Evolutionary conservation across 495 filamentous ascomycete species (phyloP).

Genomic region (Xylaria cubensis): DNA sequence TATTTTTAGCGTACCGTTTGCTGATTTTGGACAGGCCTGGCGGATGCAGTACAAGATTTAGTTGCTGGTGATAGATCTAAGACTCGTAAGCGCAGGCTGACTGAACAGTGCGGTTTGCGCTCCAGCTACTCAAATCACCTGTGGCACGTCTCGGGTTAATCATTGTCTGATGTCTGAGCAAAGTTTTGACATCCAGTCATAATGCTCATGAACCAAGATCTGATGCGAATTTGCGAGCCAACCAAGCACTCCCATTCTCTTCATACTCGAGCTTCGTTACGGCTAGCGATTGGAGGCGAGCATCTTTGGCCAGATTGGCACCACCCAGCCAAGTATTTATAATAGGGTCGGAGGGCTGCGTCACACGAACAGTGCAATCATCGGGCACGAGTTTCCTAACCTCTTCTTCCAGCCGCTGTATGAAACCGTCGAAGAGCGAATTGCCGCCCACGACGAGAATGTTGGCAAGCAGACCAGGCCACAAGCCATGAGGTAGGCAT

Average conservation of each 20-base stretch:
- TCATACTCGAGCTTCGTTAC: constrained; percentile 90
- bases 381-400: constrained; percentile 75
- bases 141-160: constrained; percentile 2
- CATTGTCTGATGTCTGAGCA: constrained; percentile 43
- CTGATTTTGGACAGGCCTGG: not conserved
- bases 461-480: constrained; percentile 83
- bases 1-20: not conserved
- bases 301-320: constrained; percentile 73
- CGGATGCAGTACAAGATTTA: not conserved
- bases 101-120: not conserved
- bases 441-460: constrained; percentile 91
- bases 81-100: not conserved
- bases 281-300: constrained; percentile 64
- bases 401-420: constrained; percentile 81
- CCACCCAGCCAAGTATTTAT: constrained; percentile 86
- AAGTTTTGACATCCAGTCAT: constrained; percentile 48
- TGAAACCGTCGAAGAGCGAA: constrained; percentile 77
- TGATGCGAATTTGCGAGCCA: constrained; percentile 70
- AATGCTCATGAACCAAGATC: constrained; percentile 33
- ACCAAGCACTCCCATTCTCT: constrained; percentile 82
- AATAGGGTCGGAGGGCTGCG: constrained; percentile 74
- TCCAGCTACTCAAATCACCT: not conserved
- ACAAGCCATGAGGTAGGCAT: constrained; percentile 75
- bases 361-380: constrained; percentile 78
- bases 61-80: not conserved